Base-by-base conservation (phyloP, 2,329 filamentous ascomycete species). In the Colletotrichum abscissum region DNA sequence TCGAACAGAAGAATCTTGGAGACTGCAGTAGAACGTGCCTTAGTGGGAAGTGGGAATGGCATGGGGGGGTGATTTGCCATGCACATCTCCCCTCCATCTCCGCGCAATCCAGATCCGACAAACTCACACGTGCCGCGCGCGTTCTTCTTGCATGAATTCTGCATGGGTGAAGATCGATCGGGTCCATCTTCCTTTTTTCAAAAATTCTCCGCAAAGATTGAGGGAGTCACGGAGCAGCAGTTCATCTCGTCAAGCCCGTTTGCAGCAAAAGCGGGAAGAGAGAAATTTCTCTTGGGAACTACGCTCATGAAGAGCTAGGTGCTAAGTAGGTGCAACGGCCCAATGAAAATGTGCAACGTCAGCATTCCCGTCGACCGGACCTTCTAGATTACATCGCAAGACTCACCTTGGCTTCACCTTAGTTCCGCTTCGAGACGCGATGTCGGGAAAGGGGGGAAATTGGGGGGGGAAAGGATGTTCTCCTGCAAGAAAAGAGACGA, bases 261-360 rank as follows among this genome's bases (percentile, higher is more conserved):
- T 49, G 60, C 42, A 30, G 60, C 33, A 35, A 7, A n/a, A n/a
- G 28, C 5, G 60, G 16, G 14, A 11, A 16, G 26, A 33, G 30
- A 33, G 30, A 33, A 9, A 11, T 11, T 11, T 11, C 30, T 33
- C 30, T 33, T 33, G 30, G 30, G 30, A 33, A 1, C 30, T 33
- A 11, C 3, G 12, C 28, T 28, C n/a, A 8, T 4, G 0, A n/a
- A 60, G 3, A 24, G 30, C 35, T 55, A 46, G 30, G 46, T 28
- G 19, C 24, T 7, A 30, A 2, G 14, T 9, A 28, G 38, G 42
- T 16, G 7, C 7, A 8, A 52, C 38, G 35, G 38, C 8, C 63
- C 68, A 67, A 70, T 70, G 22, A 33, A 28, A 22, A 16, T 22
- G 5, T 67, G 68, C 63, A 67, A 70, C 68, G 63, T 70, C 68